A percentile compares a stretch with the other conserved stretches of the same genome.
Conservation (phyloP, 2,329 filamentous ascomycete species). For the Helotiales sp. region DNA sequence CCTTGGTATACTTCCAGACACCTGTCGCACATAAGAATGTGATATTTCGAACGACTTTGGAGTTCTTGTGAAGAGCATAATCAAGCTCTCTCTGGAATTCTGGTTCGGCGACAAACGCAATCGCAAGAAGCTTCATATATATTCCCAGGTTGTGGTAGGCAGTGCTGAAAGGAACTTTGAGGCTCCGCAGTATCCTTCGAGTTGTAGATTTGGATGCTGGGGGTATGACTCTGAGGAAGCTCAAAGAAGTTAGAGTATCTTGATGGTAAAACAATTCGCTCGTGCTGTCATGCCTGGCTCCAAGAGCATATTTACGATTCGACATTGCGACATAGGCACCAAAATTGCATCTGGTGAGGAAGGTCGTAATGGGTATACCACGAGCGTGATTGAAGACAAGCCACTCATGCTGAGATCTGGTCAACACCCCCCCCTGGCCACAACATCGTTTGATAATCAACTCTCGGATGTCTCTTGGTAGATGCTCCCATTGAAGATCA, state of each 20-base stretch:
- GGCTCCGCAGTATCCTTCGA: slow-evolving; percentile 3
- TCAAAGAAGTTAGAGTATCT: slow-evolving; percentile 14
- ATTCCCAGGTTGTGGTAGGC: slow-evolving; percentile 44
- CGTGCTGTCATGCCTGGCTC: slow-evolving; percentile 13
- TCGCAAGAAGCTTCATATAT: slow-evolving; percentile 47
- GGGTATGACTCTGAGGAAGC: slow-evolving; percentile 14
- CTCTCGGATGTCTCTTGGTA: slow-evolving; percentile 47
- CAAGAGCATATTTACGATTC: slow-evolving; percentile 20
- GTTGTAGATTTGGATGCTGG: slow-evolving; percentile 7
- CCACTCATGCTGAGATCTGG: slow-evolving; percentile 24
- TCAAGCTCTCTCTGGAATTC: slow-evolving; percentile 53
- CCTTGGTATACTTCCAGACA: slow-evolving; percentile 48
- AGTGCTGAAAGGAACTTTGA: slow-evolving; percentile 23
- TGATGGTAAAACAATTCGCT: slow-evolving; percentile 13
- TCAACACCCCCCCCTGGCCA: slow-evolving; percentile 36
- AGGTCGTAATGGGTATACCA: slow-evolving; percentile 21
- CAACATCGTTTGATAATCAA: slow-evolving; percentile 46
- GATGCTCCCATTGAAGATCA: slow-evolving; percentile 51
- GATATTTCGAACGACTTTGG: slow-evolving; percentile 33
- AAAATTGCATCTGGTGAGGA: slow-evolving; percentile 26
- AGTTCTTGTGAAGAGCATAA: slow-evolving; percentile 41
- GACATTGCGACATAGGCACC: slow-evolving; percentile 27
- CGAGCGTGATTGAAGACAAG: slow-evolving; percentile 22
- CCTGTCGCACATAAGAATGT: slow-evolving; percentile 41
- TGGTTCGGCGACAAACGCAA: slow-evolving; percentile 51